These are phyloP conservation scores for Isabelozyma rhagii DNA, from an alignment of 805 yeast genomes.

Conservation along the genomic window DNA sequence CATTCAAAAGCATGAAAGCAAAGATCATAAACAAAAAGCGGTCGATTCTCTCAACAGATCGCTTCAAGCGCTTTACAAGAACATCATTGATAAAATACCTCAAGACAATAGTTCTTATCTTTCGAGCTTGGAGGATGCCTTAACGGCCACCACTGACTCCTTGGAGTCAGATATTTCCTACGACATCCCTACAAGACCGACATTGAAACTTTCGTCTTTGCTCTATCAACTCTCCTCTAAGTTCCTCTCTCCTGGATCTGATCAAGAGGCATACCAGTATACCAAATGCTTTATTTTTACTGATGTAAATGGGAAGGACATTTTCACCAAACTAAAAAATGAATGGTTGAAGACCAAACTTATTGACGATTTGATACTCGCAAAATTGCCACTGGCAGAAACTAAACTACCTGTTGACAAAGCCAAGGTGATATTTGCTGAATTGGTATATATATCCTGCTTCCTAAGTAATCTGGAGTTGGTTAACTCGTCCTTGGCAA, in stretches of 20 bases:
- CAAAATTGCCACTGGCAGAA: background rate
- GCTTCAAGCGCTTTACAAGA: background rate
- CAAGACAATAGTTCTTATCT: slow-evolving; percentile 1
- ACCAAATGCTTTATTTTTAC: slow-evolving; percentile 16
- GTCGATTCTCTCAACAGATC: background rate
- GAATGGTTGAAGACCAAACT: slow-evolving; percentile 23
- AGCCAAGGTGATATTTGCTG: slow-evolving; percentile 12
- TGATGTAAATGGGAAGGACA: slow-evolving; percentile 9
- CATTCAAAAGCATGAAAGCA: background rate
- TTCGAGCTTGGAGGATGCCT: background rate
- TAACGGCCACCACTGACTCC: background rate
- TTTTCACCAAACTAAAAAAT: slow-evolving; percentile 26
- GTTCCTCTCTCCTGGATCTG: slow-evolving; percentile 6
- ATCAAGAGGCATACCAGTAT: slow-evolving; percentile 5
- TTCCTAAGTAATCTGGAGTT: slow-evolving; percentile 6
- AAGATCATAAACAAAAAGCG: background rate
- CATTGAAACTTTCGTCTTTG: slow-evolving; percentile 14
- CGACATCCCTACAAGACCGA: slow-evolving; percentile 11
- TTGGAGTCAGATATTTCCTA: background rate
- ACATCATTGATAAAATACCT: background rate
- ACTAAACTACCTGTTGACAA: background rate
- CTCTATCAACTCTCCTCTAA: slow-evolving; percentile 15
- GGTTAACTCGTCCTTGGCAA: background rate
- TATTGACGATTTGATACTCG: slow-evolving; percentile 2
- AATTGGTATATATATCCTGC: slow-evolving; percentile 19